Base-by-base conservation (phyloP, 1,139 yeast genomes). In the Saccharomycopsis hybrid region DNA sequence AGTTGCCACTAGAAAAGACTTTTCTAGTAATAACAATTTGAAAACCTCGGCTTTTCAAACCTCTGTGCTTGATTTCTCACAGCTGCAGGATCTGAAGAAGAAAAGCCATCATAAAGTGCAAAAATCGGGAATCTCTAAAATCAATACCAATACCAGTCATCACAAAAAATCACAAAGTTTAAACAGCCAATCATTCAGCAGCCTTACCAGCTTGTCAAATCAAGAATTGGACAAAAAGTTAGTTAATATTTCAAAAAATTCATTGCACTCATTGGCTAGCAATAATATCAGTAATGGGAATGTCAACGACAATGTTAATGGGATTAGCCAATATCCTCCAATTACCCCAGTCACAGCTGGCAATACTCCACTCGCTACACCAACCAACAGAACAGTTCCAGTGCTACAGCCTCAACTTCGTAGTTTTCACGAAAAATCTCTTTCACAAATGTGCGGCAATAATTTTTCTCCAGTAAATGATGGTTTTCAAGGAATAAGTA, bases 41-140 rank as follows among this genome's bases (percentile, higher is more conserved):
- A 49, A 46, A 13, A 50, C 55, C 32, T 51, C 55, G 4, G 46
- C 50, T n/a, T 52, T 52, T 35, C 48, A 40, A 31, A 52, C 55
- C 8, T 40, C 44, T 27, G 55, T 52, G 28, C 37, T 52, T 18
- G 55, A 52, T 37, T 52, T 52, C 41, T 44, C 48, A 5, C 9
- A 5, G 11, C 18, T 18, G 27, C 13, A 27, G 27, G 27, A 28
- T 11, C 5, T 25, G n/a, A 32, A 30, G 4, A 46, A 47, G 31
- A 46, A 39, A 24, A 43, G 37, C 28, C 13, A 27, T 18, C 53
- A 47, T 30, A 47, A 43, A 32, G 2, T 29, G 27, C 52, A 49
- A 33, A 49, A 49, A 31, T 30, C 40, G 13, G 44, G 43, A 3
- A 5, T 46, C 11, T 30, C 40, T 27, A 37, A 38, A 3, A 5